These are phyloP conservation scores for Xylaria digitata DNA, from an alignment of 2,329 filamentous ascomycete species.

Conservation along the genomic window DNA sequence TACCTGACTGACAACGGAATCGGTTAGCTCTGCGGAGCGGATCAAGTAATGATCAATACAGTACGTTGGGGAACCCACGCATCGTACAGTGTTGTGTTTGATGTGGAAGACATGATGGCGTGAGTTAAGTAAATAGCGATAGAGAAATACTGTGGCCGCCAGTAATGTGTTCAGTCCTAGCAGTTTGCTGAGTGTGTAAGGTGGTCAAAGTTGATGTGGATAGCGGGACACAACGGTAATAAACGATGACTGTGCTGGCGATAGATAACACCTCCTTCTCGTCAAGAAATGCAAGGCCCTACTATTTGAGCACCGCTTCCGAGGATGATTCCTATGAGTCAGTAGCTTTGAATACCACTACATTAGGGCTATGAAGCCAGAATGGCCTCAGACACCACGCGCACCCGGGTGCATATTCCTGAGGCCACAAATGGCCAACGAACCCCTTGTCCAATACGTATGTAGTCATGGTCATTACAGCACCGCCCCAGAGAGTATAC, in stretches of 20 bases:
- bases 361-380: background rate
- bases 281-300: constrained; percentile 2
- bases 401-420: constrained; percentile 14
- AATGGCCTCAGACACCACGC: constrained; percentile 18
- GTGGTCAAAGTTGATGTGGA: background rate
- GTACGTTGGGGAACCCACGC: constrained; percentile 14
- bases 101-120: constrained; percentile 25
- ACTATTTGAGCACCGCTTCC: background rate
- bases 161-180: background rate
- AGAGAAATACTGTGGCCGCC: background rate
- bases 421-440: constrained; percentile 13
- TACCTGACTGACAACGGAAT: constrained; percentile 14
- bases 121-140: background rate
- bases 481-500: constrained; percentile 14
- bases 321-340: background rate
- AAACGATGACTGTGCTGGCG: background rate
- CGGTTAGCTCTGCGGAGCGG: background rate
- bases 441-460: constrained; percentile 4
- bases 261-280: background rate
- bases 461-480: constrained; percentile 7
- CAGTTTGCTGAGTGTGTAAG: background rate
- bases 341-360: background rate
- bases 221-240: background rate
- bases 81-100: constrained; percentile 15
- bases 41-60: background rate